Conservation (phyloP, 2,329 filamentous ascomycete species). For the Chalara sp. region DNA sequence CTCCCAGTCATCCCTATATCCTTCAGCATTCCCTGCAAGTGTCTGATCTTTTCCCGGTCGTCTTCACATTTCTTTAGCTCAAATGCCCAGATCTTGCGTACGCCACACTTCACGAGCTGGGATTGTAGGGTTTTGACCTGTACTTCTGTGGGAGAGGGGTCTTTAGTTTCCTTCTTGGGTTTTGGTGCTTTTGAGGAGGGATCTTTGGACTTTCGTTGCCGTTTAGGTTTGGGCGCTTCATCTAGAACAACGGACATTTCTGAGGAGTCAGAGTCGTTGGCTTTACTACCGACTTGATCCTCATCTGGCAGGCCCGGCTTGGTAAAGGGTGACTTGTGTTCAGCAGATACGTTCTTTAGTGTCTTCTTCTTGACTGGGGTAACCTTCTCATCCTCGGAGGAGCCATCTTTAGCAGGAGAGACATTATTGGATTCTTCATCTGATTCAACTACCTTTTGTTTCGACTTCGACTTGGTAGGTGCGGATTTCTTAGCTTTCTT, state of each 20-base stretch:
- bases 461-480: background rate
- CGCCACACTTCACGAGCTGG: conserved; percentile 82
- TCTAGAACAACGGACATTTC: conserved; percentile 75
- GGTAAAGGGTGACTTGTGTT: conserved; percentile 11
- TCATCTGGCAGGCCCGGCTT: background rate
- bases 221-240: conserved; percentile 28
- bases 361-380: background rate
- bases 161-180: conserved; percentile 32
- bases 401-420: too few relatives aligned
- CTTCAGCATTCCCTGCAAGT: conserved; percentile 70
- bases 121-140: conserved; percentile 86
- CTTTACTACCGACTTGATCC: conserved; percentile 19
- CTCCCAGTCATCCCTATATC: conserved; percentile 85
- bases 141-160: conserved; percentile 56
- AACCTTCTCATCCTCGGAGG: conserved; percentile 4
- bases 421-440: conserved; percentile 23
- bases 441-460: background rate
- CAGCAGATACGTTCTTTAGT: conserved; percentile 8
- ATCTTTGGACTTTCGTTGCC: conserved; percentile 17
- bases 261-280: conserved; percentile 40
- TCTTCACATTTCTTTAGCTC: conserved; percentile 71
- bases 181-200: conserved; percentile 31
- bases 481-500: background rate
- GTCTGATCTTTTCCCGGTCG: conserved; percentile 75
- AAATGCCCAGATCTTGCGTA: conserved; percentile 84